Base-by-base conservation (phyloP, 2,329 filamentous ascomycete genomes). In the Aureobasidium sp. region DNA sequence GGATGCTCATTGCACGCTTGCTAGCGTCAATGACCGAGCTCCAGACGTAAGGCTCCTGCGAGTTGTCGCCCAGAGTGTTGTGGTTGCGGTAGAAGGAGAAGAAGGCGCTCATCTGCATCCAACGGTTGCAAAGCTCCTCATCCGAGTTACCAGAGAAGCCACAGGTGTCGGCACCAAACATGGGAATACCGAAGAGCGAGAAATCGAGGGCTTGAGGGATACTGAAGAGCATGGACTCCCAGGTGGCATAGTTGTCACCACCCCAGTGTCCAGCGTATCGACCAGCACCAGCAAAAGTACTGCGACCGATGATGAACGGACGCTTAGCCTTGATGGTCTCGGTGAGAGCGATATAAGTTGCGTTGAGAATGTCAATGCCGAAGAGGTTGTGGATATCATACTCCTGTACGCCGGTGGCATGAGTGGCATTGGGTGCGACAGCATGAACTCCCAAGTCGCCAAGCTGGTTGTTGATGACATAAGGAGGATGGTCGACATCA, bases 381-480 rank as follows among this genome's bases (percentile, higher is more conserved):
- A 81, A 93, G 1, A 94, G 75, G 69, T 90, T 94, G 78, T 96
- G 91, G 30, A 90, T 84, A 70, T 95, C 90, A 69, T 96, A 96
- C 70, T 95, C 88, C 44, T 83, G 72, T 1, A 60, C 53, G 4
- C 89, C 89, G 66, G 90, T 88, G 49, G 83, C 78, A 69, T 94
- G 89, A 2, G 87, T 91, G 0, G 90, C 87, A 68, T 94, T 91
- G 0, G 89, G 89, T 63, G 84, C 86, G 30, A 92, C 80, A 1
- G 89, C 88, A 67, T 90, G 85, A 2, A 86, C 85, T 16, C 84
- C 86, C 27, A 93, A 79, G 68, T 90, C 88, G 16, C 87, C 88
- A 47, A 88, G 81, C 44, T 85, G 82, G 70, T 92, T 83, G 71
- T 91, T 86, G 69, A 93, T 87, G 6, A 85, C 83, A 68, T 93